Conservation (phyloP, 2,329 filamentous ascomycete genomes). For the Beauveria asiatica region DNA sequence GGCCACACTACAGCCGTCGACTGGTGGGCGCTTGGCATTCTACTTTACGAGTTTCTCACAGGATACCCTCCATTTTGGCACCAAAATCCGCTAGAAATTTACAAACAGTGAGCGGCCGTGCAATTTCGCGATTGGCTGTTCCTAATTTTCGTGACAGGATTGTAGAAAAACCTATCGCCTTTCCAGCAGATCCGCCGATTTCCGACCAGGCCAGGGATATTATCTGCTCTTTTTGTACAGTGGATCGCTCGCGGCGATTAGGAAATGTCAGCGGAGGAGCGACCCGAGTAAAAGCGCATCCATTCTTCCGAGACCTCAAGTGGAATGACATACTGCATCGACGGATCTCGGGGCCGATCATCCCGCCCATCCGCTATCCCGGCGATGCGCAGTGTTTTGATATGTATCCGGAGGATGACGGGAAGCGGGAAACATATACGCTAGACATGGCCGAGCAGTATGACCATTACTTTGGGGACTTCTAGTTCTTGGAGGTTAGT, state of each 20-base stretch:
- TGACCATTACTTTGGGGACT: constrained; percentile 63
- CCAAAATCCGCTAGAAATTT: constrained; percentile 78
- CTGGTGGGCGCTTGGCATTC: constrained; percentile 80
- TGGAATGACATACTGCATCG: constrained; percentile 66
- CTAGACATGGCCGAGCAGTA: constrained; percentile 60
- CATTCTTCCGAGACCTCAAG: constrained; percentile 64
- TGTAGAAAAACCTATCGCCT: constrained; percentile 67
- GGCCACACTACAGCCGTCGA: constrained; percentile 69
- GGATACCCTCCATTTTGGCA: constrained; percentile 85
- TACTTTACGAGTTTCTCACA: constrained; percentile 78
- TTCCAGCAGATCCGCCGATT: constrained; percentile 58
- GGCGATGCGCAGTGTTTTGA: constrained; percentile 78
- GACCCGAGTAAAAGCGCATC: constrained; percentile 61
- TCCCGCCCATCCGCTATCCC: constrained; percentile 62
- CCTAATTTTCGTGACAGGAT: constrained; percentile 43
- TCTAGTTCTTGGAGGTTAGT: constrained; percentile 33
- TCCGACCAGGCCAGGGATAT: constrained; percentile 64
- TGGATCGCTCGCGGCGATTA: constrained; percentile 68
- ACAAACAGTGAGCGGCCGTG: constrained; percentile 53
- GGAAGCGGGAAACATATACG: constrained; percentile 56
- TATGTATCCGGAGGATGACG: constrained; percentile 69
- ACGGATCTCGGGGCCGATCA: constrained; percentile 59
- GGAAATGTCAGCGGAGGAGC: constrained; percentile 73
- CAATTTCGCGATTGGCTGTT: background rate
- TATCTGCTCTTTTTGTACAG: constrained; percentile 67